phyloP scores from a whole-genome alignment of 345 rosid species.

The Citrus reticulata region DNA sequence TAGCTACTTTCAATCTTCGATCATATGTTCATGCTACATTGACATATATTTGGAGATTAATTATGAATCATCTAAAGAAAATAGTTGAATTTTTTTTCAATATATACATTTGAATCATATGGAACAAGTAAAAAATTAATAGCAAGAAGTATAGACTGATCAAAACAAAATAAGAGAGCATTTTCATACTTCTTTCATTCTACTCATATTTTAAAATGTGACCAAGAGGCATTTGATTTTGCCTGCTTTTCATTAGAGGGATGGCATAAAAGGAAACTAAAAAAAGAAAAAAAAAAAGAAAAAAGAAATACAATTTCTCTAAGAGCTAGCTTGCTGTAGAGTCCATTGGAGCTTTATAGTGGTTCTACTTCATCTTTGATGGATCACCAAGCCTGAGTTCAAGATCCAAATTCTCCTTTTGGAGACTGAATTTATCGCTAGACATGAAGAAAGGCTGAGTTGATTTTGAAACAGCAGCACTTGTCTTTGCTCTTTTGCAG shows the following conservation, averaged over 20 bases:
- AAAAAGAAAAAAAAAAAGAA: too few species aligned
- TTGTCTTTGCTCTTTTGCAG: conserved; percentile 30
- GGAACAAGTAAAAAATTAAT: not conserved
- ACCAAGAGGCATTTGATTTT: not conserved
- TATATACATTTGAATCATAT: not conserved
- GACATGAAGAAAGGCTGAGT: conserved; percentile 21
- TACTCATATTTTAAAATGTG: not conserved
- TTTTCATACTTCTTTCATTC: not conserved
- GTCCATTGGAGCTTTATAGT: too few species aligned
- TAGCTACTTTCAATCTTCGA: not conserved
- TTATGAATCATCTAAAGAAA: too few species aligned
- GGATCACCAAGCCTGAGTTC: conserved; percentile 84
- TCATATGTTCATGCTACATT: too few species aligned
- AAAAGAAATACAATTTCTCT: not conserved
- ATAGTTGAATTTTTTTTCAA: too few species aligned
- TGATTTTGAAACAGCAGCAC: conserved; percentile 14
- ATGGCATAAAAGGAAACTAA: not conserved
- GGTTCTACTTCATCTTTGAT: conserved; percentile 42
- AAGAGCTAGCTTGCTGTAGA: too few species aligned
- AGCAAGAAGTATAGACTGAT: not conserved
- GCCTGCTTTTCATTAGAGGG: not conserved
- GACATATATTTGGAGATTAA: too few species aligned
- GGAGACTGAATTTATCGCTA: conserved; percentile 20
- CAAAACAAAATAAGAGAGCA: not conserved
- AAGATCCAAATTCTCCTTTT: conserved; percentile 67